Base-by-base conservation (phyloP, 495 filamentous ascomycete species). In the Evernia prunastri region DNA sequence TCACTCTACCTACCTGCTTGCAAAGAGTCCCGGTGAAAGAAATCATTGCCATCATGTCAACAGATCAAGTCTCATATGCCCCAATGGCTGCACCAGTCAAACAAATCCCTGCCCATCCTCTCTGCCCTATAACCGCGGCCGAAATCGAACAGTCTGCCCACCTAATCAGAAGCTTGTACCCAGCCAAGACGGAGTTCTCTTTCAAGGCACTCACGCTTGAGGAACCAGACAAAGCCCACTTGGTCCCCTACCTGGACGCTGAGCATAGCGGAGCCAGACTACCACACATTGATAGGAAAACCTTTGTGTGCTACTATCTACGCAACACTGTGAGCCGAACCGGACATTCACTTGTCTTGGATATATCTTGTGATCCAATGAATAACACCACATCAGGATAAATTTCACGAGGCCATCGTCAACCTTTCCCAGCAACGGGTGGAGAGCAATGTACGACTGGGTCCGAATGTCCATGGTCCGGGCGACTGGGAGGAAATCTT, bases 131-230 rank as follows among this genome's bases (percentile, higher is more conserved):
- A 61, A 73, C 67, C 25, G 47, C 67, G 15, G 56, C 58, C 6
- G 72, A 74, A 57, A 74, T 74, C 53, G 63, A 49, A 18, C 66
- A 36, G 15, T 57, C 67, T 53, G 65, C 68, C n/a, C 33, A 72
- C 51, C 65, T 70, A 25, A 57, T 74, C 36, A 68, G 62, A 51
- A 40, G n/a, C n/a, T 45, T 70, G 7, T 74, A 65, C 39, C 67
- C 63, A 56, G 33, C 63, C 23, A 66, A 63, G 36, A 70, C 65
- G 31, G 47, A 70, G 37, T 40, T 85, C 4, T 80, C 84, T 36
- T 89, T 88, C 80, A 89, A 89, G 69, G 72, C 72, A 42, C 77
- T 90, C 49, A 88, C 87, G 4, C 77, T 90, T 0, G 76, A 79
- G 47, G 87, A 90, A 74, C 87, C 87, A 11, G 71, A 78, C 15